Base-by-base conservation (phyloP, 768 basidiomycete genomes). In the Tricholoma sp. region DNA sequence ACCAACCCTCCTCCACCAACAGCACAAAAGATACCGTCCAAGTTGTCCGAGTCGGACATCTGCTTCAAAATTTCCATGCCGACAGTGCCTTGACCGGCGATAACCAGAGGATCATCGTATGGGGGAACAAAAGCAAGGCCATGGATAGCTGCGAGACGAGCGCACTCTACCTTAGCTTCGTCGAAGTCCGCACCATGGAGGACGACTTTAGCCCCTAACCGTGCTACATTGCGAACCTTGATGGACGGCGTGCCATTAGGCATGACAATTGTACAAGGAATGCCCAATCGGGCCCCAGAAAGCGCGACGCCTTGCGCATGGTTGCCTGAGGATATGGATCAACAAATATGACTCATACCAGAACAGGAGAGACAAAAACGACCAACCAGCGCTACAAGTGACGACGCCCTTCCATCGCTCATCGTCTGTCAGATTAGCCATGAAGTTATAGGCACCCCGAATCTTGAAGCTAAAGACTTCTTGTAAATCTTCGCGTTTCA, bases 231-330 rank as follows among this genome's bases (percentile, higher is more conserved):
- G 58, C 85, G 80, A 67, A 95, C 91, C 76, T 99, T 99, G 81
- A 99, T 99, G 39, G 88, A 81, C 1, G 97, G 97, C 2, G 97
- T 98, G 12, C 85, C 91, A 41, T 87, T 76, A 0, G 97, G 97
- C 97, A 99, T 98, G 60, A 99, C 93, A 66, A 99, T 98, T n/a
- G 94, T 98, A 61, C 94, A 97, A 3, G 97, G 94, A 59, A 98
- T 89, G 32, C 81, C 82, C 27, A 99, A 83, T 56, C 86, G 84
- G 47, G 84, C 73, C 10, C 96, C 93, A n/a, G 97, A 94, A 50
- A 98, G 81, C 2, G 97, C 97, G 51, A 99, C 97, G 22, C 97
- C 97, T 71, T 99, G 97, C 0, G 97, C 97, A 71, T 99, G 97
- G 67, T 99, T 99, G 24, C 97, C 97, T 98, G 51, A 31, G 50